Evolutionary conservation across 2,329 filamentous ascomycete genomes (phyloP), one percentile per base, ranked within the genome.

Genomic region (Calonectria naviculata): DNA sequence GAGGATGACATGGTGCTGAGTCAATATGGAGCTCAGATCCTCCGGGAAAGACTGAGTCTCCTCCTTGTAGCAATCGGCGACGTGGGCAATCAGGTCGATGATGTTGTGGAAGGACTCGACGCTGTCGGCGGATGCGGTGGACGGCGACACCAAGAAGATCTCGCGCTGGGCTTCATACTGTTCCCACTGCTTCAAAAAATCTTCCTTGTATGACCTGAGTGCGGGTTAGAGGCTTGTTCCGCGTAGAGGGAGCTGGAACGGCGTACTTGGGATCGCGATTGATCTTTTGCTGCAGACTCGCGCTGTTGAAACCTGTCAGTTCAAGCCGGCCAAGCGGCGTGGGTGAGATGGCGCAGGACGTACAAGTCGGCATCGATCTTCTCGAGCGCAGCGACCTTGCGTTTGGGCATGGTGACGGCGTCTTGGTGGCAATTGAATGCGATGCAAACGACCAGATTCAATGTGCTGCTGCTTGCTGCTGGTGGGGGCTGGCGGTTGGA

Each of bases 131-230:
- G 94, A 94, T 63, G 93, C 93, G 12, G 93, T 93, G 17, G 92
- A 88, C 7, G 97, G 97, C 58, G 94, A 93, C 47, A 93, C 90
- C 79, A 98, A 89, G 84, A 98, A 98, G 77, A 98, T 95, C 80
- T 98, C 95, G 71, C 94, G 92, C 81, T 97, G 94, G 28, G 94
- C 93, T 82, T 95, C 92, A 89, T 98, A 98, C 83, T 98, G 95
- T 80, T 93, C 91, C 88, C 94, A 97, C 83, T 98, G 94, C 79
- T 93, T 92, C 75, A 92, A 85, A 80, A 98, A 98, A 80, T 98
- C 96, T 76, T 97, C 94, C 72, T 93, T 90, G 84, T 98, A 98
- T 4, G 95, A 97, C 79, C 92, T 94, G 26, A 73, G 26, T 38
- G 28, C 31, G 38, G 24, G 24, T 79, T 65, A 78, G 74, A 46